A percentile compares a stretch with the other conserved stretches of the same genome.
These are phyloP conservation scores for Boletales sp. DNA, from an alignment of 768 basidiomycete species.

Conservation along the genomic window DNA sequence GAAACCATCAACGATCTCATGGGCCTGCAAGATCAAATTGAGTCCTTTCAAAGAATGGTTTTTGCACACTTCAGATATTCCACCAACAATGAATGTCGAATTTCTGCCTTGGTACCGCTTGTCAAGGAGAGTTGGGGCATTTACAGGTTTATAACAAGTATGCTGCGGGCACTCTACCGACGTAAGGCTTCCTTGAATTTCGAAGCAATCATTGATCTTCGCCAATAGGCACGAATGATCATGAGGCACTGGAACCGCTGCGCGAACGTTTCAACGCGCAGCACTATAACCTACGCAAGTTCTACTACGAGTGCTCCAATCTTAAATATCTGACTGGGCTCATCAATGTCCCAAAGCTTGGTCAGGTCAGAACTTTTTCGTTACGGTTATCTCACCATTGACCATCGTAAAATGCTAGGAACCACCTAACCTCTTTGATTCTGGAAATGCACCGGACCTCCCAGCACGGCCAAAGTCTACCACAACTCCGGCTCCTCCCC, in stretches of 20 bases:
- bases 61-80: slow-evolving; percentile 93
- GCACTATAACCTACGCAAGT: slow-evolving; percentile 91
- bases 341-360: slow-evolving; percentile 97
- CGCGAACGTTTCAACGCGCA: slow-evolving; percentile 85
- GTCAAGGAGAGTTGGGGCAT: slow-evolving; percentile 99
- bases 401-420: slow-evolving; percentile 49
- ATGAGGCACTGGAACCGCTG: slow-evolving; percentile 86
- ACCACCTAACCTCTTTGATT: slow-evolving; percentile 90
- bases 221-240: slow-evolving; percentile 75
- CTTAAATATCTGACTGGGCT: slow-evolving; percentile 96
- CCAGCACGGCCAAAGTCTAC: slow-evolving; percentile 73
- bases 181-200: slow-evolving; percentile 44
- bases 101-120: slow-evolving; percentile 90
- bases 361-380: slow-evolving; percentile 50
- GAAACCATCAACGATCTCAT: slow-evolving; percentile 98
- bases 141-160: slow-evolving; percentile 97
- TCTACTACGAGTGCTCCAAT: slow-evolving; percentile 99
- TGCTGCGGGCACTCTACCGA: slow-evolving; percentile 96
- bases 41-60: slow-evolving; percentile 96
- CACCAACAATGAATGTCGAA: slow-evolving; percentile 94
- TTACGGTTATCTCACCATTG: neutral
- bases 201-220: slow-evolving; percentile 2
- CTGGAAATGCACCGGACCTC: slow-evolving; percentile 78
- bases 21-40: slow-evolving; percentile 97
- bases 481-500: slow-evolving; percentile 58